phyloP scores from a whole-genome alignment of 345 rosid species.

The Isatis tinctoria region DNA sequence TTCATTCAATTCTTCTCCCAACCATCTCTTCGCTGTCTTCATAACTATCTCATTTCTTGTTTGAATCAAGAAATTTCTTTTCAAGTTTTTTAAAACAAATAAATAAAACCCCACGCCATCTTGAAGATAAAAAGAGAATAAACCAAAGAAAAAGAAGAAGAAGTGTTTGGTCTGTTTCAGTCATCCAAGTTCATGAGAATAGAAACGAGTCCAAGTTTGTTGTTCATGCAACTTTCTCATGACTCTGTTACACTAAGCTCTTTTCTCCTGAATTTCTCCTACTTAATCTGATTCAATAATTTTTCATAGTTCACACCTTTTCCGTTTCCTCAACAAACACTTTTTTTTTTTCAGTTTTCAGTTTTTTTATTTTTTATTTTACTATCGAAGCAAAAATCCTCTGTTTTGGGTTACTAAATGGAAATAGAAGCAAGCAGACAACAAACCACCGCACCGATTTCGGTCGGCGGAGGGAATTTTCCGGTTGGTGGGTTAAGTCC shows the following conservation, averaged over 20 bases:
- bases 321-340: constrained; percentile 20
- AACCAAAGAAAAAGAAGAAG: background rate
- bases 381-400: background rate
- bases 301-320: constrained; percentile 28
- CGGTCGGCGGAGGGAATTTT: constrained; percentile 32
- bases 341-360: constrained; percentile 14
- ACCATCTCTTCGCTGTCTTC: constrained; percentile 39
- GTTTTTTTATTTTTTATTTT: background rate
- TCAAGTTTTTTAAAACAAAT: background rate
- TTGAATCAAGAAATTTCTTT: constrained; percentile 16
- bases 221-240: constrained; percentile 29
- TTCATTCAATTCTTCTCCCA: constrained; percentile 29
- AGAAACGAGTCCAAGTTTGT: constrained; percentile 37
- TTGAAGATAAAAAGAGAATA: background rate
- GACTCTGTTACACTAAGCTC: constrained; percentile 17
- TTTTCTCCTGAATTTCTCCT: constrained; percentile 35
- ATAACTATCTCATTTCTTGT: constrained; percentile 34
- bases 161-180: constrained; percentile 31
- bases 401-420: constrained; percentile 31
- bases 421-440: constrained; percentile 72
- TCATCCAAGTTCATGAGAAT: constrained; percentile 30
- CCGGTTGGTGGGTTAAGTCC: constrained; percentile 68
- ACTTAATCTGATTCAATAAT: constrained; percentile 11
- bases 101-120: background rate
- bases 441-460: constrained; percentile 24